Evolutionary conservation across 768 basidiomycete species (phyloP).

Genomic region (Phaeolepiota aurea): DNA sequence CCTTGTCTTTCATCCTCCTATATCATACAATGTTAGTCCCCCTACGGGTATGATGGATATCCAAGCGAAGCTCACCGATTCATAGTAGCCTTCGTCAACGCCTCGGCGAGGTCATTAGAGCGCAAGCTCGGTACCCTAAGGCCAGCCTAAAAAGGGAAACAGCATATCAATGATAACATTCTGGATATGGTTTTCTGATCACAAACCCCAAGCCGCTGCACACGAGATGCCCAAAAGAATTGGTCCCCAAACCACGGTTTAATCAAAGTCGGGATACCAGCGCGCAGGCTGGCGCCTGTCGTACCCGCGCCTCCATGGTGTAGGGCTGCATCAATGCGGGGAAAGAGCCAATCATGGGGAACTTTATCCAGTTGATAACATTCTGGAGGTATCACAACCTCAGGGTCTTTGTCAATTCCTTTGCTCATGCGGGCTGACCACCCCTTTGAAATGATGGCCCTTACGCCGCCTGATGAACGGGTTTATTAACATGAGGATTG

Average conservation of each 20-base stretch:
- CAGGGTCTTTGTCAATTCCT: conserved; percentile 23
- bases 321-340: conserved; percentile 49
- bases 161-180: conserved; percentile 1
- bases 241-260: conserved; percentile 70
- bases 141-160: conserved; percentile 28
- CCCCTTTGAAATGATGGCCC: conserved; percentile 62
- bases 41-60: no score
- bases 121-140: conserved; percentile 39
- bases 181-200: conserved; percentile 1
- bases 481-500: not conserved
- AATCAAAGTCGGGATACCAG: conserved; percentile 60
- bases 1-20: conserved; percentile 56
- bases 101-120: conserved; percentile 40
- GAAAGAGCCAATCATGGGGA: conserved; percentile 63
- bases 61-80: conserved; percentile 32
- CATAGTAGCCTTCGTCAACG: conserved; percentile 46
- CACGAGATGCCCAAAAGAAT: conserved; percentile 58
- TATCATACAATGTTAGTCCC: not conserved
- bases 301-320: conserved; percentile 71
- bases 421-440: conserved; percentile 54
- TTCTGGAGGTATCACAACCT: conserved; percentile 40
- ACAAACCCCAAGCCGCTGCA: conserved; percentile 52
- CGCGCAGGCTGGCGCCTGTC: conserved; percentile 57
- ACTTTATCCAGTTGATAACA: conserved; percentile 54
- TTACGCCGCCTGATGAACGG: conserved; percentile 37